These are phyloP conservation scores for Populus deltoides DNA, from an alignment of 345 rosid genomes.

Conservation along the genomic window DNA sequence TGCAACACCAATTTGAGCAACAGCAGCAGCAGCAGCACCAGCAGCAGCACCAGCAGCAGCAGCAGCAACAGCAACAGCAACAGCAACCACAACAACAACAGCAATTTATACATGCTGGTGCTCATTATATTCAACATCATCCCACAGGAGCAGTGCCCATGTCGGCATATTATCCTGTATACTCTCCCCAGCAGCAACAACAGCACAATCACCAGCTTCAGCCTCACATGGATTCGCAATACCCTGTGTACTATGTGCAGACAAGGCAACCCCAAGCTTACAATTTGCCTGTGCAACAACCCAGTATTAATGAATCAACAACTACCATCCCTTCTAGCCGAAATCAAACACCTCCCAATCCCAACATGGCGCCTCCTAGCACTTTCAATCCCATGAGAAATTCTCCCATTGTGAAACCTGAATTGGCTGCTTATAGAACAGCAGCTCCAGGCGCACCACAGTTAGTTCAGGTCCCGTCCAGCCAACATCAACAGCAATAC, in stretches of 20 bases:
- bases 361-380: slow-evolving; percentile 50
- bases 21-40: slow-evolving; percentile 27
- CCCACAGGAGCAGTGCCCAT: slow-evolving; percentile 59
- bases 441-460: slow-evolving; percentile 51
- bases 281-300: slow-evolving; percentile 59
- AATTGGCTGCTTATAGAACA: slow-evolving; percentile 66
- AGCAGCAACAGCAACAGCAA: slow-evolving; percentile 22
- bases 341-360: slow-evolving; percentile 53
- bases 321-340: slow-evolving; percentile 44
- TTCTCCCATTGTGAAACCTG: slow-evolving; percentile 58
- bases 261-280: slow-evolving; percentile 61
- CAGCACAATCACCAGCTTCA: slow-evolving; percentile 51
- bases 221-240: slow-evolving; percentile 79
- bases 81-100: slow-evolving; percentile 45
- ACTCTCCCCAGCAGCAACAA: slow-evolving; percentile 73
- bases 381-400: slow-evolving; percentile 55
- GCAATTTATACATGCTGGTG: slow-evolving; percentile 64
- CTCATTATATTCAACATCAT: slow-evolving; percentile 73
- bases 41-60: slow-evolving; percentile 43
- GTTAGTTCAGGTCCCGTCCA: slow-evolving; percentile 62
- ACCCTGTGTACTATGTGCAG: slow-evolving; percentile 68
- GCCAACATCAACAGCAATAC: slow-evolving; percentile 73
- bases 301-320: slow-evolving; percentile 51
- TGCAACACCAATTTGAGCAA: slow-evolving; percentile 60
- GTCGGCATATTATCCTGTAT: slow-evolving; percentile 64